Evolutionary conservation across 208 protist genomes (phyloP).

Genomic region (Hexamita inflata): DNA sequence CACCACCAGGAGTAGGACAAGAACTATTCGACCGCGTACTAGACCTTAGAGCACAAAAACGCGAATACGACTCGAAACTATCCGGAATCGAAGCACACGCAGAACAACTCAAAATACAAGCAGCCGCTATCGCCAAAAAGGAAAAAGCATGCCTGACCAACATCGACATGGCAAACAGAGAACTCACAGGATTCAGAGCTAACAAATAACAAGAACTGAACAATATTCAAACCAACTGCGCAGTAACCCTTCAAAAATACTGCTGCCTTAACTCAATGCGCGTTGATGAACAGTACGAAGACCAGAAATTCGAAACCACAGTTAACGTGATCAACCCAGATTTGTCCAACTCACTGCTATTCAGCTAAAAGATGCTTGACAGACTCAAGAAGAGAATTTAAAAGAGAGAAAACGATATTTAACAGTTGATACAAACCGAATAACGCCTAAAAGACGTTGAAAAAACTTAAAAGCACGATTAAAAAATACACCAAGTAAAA

Average conservation of each 20-base stretch:
- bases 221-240: background rate
- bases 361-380: background rate
- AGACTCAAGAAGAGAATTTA: slow-evolving; percentile 1
- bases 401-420: background rate
- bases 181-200: slow-evolving; percentile 4
- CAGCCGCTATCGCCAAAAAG: background rate
- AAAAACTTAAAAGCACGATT: too few relatives aligned
- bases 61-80: background rate
- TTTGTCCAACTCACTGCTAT: background rate
- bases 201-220: slow-evolving; percentile 20
- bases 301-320: too few relatives aligned
- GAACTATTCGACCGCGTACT: slow-evolving; percentile 10
- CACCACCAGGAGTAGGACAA: background rate
- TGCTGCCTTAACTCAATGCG: background rate
- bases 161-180: slow-evolving; percentile 16
- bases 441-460: background rate
- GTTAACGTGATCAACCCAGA: background rate
- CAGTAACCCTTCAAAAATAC: background rate
- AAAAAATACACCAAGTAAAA: background rate
- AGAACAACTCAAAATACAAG: slow-evolving; percentile 9
- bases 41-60: background rate
- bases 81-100: background rate
- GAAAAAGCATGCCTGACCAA: background rate
- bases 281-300: too few relatives aligned
- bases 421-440: background rate